Evolutionary conservation across 2,329 filamentous ascomycete genomes (phyloP), one percentile per base, ranked within the genome.

Genomic region (Zymoseptoria pseudotritici): DNA sequence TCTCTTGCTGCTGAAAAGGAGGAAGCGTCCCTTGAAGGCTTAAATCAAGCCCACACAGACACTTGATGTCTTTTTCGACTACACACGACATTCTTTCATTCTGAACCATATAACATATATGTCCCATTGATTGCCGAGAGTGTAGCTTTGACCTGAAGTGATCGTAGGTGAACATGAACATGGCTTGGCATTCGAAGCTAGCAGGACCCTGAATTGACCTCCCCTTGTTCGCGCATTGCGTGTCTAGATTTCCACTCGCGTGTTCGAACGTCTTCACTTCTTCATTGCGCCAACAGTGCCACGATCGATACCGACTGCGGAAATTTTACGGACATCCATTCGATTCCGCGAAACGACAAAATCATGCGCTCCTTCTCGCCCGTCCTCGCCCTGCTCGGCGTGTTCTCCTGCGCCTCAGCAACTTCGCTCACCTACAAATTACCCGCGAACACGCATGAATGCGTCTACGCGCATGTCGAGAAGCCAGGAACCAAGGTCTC

Each of bases 401-500:
- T 94, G 57, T 73, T 95, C 74, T 78, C 86, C 59, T 86, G 88
- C 61, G 88, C 87, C 57, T 86, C 89, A 57, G 91, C 91, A 46
- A 99, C 94, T 4, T 92, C 94, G 50, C 82, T 99, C 72, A 99
- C 94, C 54, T 99, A 97, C 82, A 90, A 92, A 78, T 82, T 99
- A 53, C 79, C 82, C 56, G 89, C 94, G 55, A 90, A 95, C 79
- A 94, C 97, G 81, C 91, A 90, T 77, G 91, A 94, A 62, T 99
- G 94, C 81, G 99, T 99, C 84, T 97, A 89, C 75, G 84, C 90
- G 59, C 80, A 85, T 67, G 87, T 93, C 58, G 86, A 91, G 65
- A 84, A 89, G 73, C 83, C 84, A 74, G 87, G 87, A 69, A 85
- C 89, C 70, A 99, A 99, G 84, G 82, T 99, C 67, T 92, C 94